These are phyloP conservation scores for Phaeotremella skinneri DNA, from an alignment of 768 basidiomycete genomes.

Conservation along the genomic window DNA sequence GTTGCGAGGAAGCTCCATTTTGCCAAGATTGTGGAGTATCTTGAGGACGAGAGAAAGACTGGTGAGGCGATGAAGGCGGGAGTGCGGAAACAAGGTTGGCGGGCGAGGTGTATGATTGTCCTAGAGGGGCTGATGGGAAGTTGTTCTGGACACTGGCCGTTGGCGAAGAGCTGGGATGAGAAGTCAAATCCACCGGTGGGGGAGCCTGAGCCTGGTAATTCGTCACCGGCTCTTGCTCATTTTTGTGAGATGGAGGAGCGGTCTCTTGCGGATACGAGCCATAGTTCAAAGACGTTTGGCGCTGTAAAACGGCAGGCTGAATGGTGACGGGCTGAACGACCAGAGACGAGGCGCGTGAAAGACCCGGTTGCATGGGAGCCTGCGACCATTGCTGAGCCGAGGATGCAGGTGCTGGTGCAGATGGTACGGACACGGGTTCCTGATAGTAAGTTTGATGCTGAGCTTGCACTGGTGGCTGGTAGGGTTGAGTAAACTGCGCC, in stretches of 20 bases:
- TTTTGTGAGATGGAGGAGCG: slow-evolving; percentile 1
- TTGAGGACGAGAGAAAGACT: not conserved
- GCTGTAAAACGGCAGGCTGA: slow-evolving; percentile 15
- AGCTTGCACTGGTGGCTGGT: not conserved
- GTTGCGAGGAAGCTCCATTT: no score
- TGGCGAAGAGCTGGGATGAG: slow-evolving; percentile 26
- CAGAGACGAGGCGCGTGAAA: slow-evolving; percentile 22
- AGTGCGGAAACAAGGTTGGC: not conserved
- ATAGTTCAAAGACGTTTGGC: slow-evolving; percentile 24
- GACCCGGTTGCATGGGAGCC: slow-evolving; percentile 13
- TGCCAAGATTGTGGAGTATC: not conserved
- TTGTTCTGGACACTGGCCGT: slow-evolving; percentile 2
- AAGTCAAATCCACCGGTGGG: slow-evolving; percentile 30
- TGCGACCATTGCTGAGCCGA: slow-evolving; percentile 10
- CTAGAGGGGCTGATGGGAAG: slow-evolving; percentile 10
- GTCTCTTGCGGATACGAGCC: slow-evolving; percentile 39
- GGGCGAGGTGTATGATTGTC: not conserved
- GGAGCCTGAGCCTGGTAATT: slow-evolving; percentile 16
- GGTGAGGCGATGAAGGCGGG: slow-evolving; percentile 1
- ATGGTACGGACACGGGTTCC: slow-evolving; percentile 18
- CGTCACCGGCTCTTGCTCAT: slow-evolving; percentile 7
- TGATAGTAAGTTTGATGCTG: slow-evolving; percentile 30
- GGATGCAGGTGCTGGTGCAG: slow-evolving; percentile 5
- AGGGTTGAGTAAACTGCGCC: slow-evolving; percentile 29
- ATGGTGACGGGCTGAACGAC: slow-evolving; percentile 21